Base-by-base conservation (phyloP, 768 basidiomycete species). In the Cystobasidium tubakii region DNA sequence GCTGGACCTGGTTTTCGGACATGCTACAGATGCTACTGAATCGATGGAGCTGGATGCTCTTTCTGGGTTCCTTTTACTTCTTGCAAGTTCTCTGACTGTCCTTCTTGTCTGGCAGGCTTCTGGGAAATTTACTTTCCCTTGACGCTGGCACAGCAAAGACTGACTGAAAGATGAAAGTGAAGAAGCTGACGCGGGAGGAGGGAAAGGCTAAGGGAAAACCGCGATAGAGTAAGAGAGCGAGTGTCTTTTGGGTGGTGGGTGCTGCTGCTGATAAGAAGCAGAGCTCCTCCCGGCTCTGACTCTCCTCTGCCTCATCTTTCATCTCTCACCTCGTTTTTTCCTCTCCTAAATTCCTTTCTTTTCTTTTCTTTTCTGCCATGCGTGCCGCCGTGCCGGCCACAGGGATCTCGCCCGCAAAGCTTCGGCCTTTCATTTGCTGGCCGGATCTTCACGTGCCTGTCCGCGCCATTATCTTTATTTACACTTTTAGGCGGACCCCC, bases 401-500 rank as follows among this genome's bases (percentile, higher is more conserved):
- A n/a, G n/a, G n/a, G n/a, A n/a, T n/a, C n/a, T n/a, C n/a, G n/a
- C n/a, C n/a, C n/a, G n/a, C n/a, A n/a, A n/a, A n/a, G n/a, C n/a
- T n/a, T n/a, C n/a, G n/a, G n/a, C n/a, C 53, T 55, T n/a, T 55
- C 9, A 55, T n/a, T 55, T 6, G 53, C 53, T 55, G 53, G 42
- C 42, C 42, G 9, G 42, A 42, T 7, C 42, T 17, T 42, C 42
- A 7, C 42, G 42, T 19, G 46, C 7, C 46, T 15, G 7, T 3
- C 46, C 46, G 46, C 46, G 46, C 46, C 46, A 4, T 21, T 50
- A 17, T 12, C 21, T n/a, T 50, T 50, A 4, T 50, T 21, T 29
- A 60, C 33, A 60, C 13, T 60, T 60, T 60, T 21, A 4, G 57
- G 57, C 57, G 57, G 57, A 60, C 29, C 57, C 57, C 57, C 57